Conservation (phyloP, 1,284 basidiomycete species). For the Ceratobasidium sp. region DNA sequence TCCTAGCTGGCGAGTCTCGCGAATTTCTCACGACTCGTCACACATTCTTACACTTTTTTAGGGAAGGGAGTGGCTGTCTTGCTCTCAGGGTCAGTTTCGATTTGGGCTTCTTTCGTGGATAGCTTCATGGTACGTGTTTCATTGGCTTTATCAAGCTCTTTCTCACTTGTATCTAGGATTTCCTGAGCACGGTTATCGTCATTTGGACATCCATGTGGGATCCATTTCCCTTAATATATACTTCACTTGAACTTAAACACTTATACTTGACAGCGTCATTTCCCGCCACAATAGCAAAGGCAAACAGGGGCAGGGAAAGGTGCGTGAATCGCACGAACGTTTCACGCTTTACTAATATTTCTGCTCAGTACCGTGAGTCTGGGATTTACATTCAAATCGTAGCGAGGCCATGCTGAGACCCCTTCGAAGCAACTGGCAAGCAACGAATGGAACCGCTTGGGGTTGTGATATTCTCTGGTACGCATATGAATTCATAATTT, state of each 20-base stretch:
- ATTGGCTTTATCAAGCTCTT: background rate
- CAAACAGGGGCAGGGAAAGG: background rate
- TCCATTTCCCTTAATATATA: background rate
- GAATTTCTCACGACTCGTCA: background rate
- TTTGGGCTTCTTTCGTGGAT: conserved; percentile 38
- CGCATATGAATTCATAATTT: background rate
- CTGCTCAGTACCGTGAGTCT: conserved; percentile 23
- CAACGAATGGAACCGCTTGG: conserved; percentile 28
- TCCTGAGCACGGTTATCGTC: conserved; percentile 38
- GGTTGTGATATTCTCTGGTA: conserved; percentile 33
- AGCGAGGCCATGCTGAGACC: no score
- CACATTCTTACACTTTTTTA: background rate
- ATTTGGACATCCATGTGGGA: conserved; percentile 27
- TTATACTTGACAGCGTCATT: background rate
- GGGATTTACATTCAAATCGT: no score
- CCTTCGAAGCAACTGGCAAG: conserved; percentile 39
- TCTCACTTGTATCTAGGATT: conserved; percentile 4
- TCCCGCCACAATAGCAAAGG: background rate
- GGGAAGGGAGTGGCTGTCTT: conserved; percentile 27
- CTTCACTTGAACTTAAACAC: background rate
- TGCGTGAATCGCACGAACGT: no score
- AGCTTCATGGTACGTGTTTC: conserved; percentile 22
- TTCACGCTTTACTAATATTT: no score
- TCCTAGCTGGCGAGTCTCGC: conserved; percentile 11
- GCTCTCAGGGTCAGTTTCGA: conserved; percentile 30